Evolutionary conservation across 2,329 filamentous ascomycete species (phyloP), one percentile per base, ranked within the genome.

Genomic region (Xylariaceae sp.): DNA sequence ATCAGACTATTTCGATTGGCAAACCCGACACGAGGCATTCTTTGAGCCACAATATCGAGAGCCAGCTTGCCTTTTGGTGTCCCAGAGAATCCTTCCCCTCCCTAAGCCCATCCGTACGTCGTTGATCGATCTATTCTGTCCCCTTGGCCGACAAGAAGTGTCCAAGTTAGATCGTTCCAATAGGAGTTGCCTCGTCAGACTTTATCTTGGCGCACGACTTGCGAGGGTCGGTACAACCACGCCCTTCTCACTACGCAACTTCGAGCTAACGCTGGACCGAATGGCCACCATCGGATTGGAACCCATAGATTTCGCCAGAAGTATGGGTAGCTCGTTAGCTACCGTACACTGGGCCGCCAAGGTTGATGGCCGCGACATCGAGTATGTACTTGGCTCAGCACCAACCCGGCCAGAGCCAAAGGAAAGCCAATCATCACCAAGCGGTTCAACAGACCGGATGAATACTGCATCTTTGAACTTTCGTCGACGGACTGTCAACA

Each of bases 221-320:
- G n/a, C 37, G 11, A 39, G 21, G 11, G 16, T 39, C 8, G 22
- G 16, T 22, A 22, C 21, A 23, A 11, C 37, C 6, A 22, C 12
- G 16, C 12, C 8, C 14, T 39, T 39, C 21, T 19, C 37, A 6
- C 22, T 39, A 10, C 12, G 37, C 8, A 39, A 39, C 21, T 39
- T 39, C 37, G 37, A 39, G 37, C 37, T 39, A 10, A 39, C 37
- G 22, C 37, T 39, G 10, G 37, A 39, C 22, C 37, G 37, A 19
- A 39, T 39, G 16, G 22, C 22, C 22, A 8, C 19, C 10, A 16
- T 39, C 11, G 21, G 21, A 11, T 16, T 39, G 12, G 37, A 39
- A 12, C 11, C 21, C 12, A 16, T 19, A 10, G 10, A 6, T 22
- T 39, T 39, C 22, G 37, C 37, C 19, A 6, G 8, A 14, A 20